Conservation (phyloP, 148 eudicot genomes). For the Limonium bicolor region DNA sequence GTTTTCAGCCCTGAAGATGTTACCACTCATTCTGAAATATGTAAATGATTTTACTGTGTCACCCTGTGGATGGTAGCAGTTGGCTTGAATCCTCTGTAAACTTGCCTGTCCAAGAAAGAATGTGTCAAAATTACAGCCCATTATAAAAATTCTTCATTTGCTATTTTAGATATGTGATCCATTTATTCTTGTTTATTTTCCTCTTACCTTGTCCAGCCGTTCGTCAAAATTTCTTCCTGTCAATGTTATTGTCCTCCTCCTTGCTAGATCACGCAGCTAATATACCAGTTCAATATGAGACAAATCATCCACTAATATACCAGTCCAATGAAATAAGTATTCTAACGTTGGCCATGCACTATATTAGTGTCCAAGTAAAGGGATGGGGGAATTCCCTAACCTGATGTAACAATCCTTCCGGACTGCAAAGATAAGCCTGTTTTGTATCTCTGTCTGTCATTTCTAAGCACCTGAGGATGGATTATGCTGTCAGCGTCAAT, state of each 20-base stretch:
- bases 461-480: conserved; percentile 47
- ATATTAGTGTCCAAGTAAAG: background rate
- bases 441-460: conserved; percentile 41
- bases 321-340: background rate
- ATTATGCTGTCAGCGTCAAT: too few relatives aligned
- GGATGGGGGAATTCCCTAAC: conserved; percentile 8
- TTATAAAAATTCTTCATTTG: background rate
- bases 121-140: background rate
- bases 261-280: conserved; percentile 28
- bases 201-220: conserved; percentile 39
- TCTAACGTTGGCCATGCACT: background rate
- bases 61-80: conserved; percentile 28
- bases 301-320: background rate
- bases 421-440: conserved; percentile 28
- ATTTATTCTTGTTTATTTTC: background rate
- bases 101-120: conserved; percentile 27
- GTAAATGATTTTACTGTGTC: conserved; percentile 39
- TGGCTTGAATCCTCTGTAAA: conserved; percentile 31
- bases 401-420: conserved; percentile 52
- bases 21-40: conserved; percentile 41
- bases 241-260: conserved; percentile 25
- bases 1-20: conserved; percentile 33
- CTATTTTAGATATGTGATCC: background rate
- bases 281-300: background rate
- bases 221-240: conserved; percentile 42